These are phyloP conservation scores for Stephania japonica DNA, from an alignment of 164 flowering plant species.

Conservation along the genomic window DNA sequence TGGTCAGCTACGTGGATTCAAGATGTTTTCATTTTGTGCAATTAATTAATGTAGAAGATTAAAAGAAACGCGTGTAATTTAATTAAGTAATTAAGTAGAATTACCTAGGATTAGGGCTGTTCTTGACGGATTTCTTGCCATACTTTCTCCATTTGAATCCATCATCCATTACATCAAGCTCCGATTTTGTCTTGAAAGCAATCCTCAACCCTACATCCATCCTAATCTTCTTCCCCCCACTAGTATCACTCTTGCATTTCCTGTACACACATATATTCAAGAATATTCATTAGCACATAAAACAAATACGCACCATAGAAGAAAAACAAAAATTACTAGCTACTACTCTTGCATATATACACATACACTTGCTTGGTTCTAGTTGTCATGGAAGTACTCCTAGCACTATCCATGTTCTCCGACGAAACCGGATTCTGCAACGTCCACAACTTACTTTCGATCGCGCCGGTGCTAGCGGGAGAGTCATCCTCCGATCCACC, in stretches of 20 bases:
- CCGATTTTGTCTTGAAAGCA: conserved; percentile 49
- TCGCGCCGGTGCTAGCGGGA: neutral
- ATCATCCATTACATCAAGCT: conserved; percentile 54
- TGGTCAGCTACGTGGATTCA: neutral
- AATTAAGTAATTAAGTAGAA: neutral
- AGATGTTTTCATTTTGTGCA: neutral
- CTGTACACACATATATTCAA: conserved; percentile 12
- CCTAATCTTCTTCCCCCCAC: conserved; percentile 21
- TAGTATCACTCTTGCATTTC: conserved; percentile 12
- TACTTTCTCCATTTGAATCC: conserved; percentile 71
- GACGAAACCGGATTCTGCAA: neutral
- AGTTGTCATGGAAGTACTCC: conserved; percentile 5
- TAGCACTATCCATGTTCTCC: neutral
- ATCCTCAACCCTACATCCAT: conserved; percentile 27
- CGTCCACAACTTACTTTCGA: neutral
- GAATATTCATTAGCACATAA: neutral
- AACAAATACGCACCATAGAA: neutral
- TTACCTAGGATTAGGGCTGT: conserved; percentile 61
- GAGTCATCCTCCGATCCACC: conserved; percentile 13
- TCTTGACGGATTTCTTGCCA: conserved; percentile 60
- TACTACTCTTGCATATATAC: neutral
- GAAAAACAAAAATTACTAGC: neutral
- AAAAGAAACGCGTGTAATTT: neutral
- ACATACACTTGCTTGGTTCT: conserved; percentile 24
- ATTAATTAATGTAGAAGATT: neutral